Percentiles rank a stretch among this genome's conserved stretches.
These are phyloP conservation scores for Sarocladium kiliense DNA, from an alignment of 2,329 filamentous ascomycete genomes.

Conservation along the genomic window DNA sequence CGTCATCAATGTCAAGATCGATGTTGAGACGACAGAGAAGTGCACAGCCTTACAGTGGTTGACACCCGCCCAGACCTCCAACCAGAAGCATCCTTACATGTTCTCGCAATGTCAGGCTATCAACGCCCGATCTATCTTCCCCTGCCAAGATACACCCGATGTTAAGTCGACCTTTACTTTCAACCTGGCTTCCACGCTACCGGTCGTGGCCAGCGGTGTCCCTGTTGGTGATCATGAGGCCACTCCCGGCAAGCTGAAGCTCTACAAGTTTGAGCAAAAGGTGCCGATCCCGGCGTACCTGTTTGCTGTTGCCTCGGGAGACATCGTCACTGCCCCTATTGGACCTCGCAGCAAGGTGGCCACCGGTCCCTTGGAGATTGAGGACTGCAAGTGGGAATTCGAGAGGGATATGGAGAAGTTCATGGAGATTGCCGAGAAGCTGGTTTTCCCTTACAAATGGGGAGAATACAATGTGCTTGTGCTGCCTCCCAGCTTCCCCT, in stretches of 20 bases:
- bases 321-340: constrained; percentile 79
- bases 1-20: constrained; percentile 54
- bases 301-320: constrained; percentile 84
- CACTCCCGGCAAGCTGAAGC: constrained; percentile 43
- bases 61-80: constrained; percentile 86
- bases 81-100: constrained; percentile 95
- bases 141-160: constrained; percentile 95
- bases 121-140: constrained; percentile 88
- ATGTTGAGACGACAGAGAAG: constrained; percentile 74
- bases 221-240: constrained; percentile 41
- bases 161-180: constrained; percentile 95
- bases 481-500: constrained; percentile 84
- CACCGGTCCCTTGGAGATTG: constrained; percentile 81
- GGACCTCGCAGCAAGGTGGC: constrained; percentile 81
- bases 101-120: constrained; percentile 98
- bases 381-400: constrained; percentile 83
- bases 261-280: constrained; percentile 84
- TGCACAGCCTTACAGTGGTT: constrained; percentile 96
- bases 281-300: constrained; percentile 93
- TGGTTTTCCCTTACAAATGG: constrained; percentile 84
- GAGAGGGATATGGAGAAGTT: constrained; percentile 89
- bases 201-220: constrained; percentile 88
- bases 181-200: constrained; percentile 77
- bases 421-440: constrained; percentile 75
- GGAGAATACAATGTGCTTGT: constrained; percentile 92